Conservation (phyloP, 495 filamentous ascomycete species). For the Rusavskia elegans region DNA sequence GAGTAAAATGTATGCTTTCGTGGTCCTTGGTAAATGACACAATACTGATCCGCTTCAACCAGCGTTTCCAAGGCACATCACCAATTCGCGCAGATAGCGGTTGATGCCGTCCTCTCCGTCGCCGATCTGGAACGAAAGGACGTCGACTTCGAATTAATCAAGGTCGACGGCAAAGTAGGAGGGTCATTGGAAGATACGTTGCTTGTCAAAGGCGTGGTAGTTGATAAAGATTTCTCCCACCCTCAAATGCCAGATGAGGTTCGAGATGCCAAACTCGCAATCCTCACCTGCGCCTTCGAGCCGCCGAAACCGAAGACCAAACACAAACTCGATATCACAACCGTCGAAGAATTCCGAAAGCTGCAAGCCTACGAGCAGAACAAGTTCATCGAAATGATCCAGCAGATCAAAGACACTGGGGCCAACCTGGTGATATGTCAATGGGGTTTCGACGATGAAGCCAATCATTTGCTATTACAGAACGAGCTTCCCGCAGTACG, state of each 20-base stretch:
- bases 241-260: conserved; percentile 97
- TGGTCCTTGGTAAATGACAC: background rate
- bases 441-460: conserved; percentile 99
- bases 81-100: conserved; percentile 92
- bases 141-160: conserved; percentile 98
- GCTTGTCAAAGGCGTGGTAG: conserved; percentile 91
- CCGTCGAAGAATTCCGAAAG: conserved; percentile 94
- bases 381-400: conserved; percentile 97
- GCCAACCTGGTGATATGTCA: conserved; percentile 98
- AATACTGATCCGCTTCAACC: conserved; percentile 13
- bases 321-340: conserved; percentile 97
- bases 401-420: conserved; percentile 92
- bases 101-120: conserved; percentile 92
- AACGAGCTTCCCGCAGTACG: conserved; percentile 91
- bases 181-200: conserved; percentile 88
- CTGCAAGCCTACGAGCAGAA: conserved; percentile 85
- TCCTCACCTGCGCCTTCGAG: conserved; percentile 96
- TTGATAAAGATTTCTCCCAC: conserved; percentile 99
- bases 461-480: conserved; percentile 90
- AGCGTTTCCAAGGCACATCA: conserved; percentile 94
- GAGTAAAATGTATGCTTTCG: conserved; percentile 63
- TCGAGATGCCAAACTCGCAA: conserved; percentile 85
- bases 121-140: conserved; percentile 93
- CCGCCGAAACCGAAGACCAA: conserved; percentile 99
- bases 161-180: conserved; percentile 96